A percentile compares a stretch with the other conserved stretches of the same genome.
Conservation (phyloP, 306 rosid species). For the Pyrus communis region DNA sequence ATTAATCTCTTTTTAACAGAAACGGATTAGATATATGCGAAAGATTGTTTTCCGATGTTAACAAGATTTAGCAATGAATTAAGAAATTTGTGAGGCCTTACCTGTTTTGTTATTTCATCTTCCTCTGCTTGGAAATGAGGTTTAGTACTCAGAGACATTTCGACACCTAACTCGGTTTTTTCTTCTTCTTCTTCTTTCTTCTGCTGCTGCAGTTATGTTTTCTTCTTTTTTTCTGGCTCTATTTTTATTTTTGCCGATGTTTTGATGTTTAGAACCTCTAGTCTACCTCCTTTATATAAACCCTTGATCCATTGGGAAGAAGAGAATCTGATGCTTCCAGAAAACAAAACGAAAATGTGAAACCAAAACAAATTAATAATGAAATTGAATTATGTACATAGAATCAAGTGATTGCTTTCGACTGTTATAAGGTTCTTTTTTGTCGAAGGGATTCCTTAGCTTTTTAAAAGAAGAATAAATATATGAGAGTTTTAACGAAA, state of each 20-base stretch:
- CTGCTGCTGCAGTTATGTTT: background rate
- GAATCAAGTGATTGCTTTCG: constrained; percentile 3
- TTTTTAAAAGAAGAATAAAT: background rate
- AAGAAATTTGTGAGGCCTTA: background rate
- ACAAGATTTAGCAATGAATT: background rate
- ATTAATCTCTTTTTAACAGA: background rate
- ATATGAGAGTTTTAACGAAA: no score
- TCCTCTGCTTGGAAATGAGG: constrained; percentile 2
- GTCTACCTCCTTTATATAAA: background rate
- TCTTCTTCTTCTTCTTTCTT: background rate
- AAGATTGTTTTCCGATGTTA: background rate
- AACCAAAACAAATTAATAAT: no score
- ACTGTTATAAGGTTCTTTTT: background rate
- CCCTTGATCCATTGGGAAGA: background rate
- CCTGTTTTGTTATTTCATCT: fast-evolving
- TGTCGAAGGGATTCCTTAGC: background rate
- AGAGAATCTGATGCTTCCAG: background rate
- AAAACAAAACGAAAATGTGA: background rate
- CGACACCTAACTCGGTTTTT: background rate
- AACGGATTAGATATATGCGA: background rate
- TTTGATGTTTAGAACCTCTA: background rate
- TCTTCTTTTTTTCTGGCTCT: background rate
- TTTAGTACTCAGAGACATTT: constrained; percentile 12
- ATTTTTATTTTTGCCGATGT: background rate
- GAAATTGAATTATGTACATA: background rate